Conservation (phyloP, 257 asterid genomes). For the Solanum virginianum region DNA sequence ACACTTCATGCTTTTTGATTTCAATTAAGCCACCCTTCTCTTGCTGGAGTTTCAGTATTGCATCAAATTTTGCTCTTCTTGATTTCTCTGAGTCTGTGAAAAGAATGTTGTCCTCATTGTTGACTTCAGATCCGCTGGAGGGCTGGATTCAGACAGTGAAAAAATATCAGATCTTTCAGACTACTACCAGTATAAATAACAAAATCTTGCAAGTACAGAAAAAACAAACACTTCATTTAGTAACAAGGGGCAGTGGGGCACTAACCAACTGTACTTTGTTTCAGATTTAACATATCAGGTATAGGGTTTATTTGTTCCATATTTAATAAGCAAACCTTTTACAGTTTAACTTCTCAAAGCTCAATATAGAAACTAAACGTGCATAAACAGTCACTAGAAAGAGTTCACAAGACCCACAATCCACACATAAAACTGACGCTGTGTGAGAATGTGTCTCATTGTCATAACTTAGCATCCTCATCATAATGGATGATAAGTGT, state of each 20-base stretch:
- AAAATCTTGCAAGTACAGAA: neutral
- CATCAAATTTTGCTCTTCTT: constrained; percentile 59
- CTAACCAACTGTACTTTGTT: neutral
- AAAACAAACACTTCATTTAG: neutral
- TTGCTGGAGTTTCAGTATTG: constrained; percentile 52
- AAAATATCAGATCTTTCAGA: neutral
- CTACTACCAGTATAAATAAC: neutral
- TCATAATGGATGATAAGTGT: neutral
- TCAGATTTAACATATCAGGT: neutral
- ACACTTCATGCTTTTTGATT: constrained; percentile 49
- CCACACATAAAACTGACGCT: neutral
- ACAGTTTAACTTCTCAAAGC: neutral
- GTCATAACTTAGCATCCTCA: neutral
- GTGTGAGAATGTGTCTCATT: neutral
- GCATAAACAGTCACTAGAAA: neutral
- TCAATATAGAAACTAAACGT: neutral
- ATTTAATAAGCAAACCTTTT: neutral
- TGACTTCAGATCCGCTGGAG: constrained; percentile 15
- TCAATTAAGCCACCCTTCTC: constrained; percentile 79
- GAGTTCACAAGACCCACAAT: neutral
- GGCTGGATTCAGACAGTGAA: constrained; percentile 20
- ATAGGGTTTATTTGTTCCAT: neutral
- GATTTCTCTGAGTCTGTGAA: constrained; percentile 13
- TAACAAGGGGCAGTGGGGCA: neutral
- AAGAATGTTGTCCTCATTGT: constrained; percentile 24